Evolutionary conservation across 2,329 filamentous ascomycete genomes (phyloP).

Genomic region (Colletotrichum lupini): DNA sequence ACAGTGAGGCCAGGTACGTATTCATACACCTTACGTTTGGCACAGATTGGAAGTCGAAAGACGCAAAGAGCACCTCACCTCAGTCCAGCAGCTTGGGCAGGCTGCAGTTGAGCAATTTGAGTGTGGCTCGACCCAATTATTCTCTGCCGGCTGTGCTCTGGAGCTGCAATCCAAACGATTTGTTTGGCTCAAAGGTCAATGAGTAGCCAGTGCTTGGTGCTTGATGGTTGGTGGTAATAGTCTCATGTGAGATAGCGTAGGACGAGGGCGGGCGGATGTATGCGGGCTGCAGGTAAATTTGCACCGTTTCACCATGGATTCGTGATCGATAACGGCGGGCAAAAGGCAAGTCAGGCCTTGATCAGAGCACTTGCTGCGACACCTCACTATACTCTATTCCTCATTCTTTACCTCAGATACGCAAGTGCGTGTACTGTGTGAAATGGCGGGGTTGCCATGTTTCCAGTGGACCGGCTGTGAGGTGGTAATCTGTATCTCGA

Average conservation of each 20-base stretch:
- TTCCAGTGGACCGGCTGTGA: conserved; percentile 3
- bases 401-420: no score
- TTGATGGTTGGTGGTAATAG: neutral
- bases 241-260: neutral
- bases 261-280: conserved; percentile 1
- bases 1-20: neutral
- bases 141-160: neutral
- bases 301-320: conserved; percentile 28
- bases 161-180: neutral
- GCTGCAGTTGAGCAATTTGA: neutral
- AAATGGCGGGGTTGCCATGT: conserved; percentile 10
- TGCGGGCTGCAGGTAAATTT: conserved; percentile 15
- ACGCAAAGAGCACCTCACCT: neutral
- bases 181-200: neutral
- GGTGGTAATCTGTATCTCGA: conserved; percentile 13
- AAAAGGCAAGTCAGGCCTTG: neutral
- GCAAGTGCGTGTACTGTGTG: conserved; percentile 1
- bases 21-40: neutral
- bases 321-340: conserved; percentile 22
- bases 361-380: neutral
- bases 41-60: neutral
- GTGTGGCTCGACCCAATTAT: conserved; percentile 5
- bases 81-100: conserved; percentile 5
- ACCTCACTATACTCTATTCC: no score
- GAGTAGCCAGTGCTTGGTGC: neutral